Evolutionary conservation across 176 grass and related monocot species (phyloP), one percentile per base, ranked within the genome.

Genomic region (Musa beccarii): DNA sequence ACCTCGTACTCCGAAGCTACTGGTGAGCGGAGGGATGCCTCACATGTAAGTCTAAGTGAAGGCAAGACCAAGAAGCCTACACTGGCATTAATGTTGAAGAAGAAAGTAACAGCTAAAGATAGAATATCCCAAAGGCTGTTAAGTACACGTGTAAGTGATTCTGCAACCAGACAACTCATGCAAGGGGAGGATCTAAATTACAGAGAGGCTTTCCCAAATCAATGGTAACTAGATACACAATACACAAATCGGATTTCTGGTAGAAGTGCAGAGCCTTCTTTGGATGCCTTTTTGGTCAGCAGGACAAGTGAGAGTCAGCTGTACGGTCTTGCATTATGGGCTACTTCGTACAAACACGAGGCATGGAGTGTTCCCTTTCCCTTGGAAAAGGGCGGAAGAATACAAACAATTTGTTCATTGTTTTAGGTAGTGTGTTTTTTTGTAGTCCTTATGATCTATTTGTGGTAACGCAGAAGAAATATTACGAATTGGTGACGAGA

Each of bases 41-140:
- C 24, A 56, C 51, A 61, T 52, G 81, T 78, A 66, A 66, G 43
- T 25, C 82, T 80, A 20, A 77, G 64, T 1, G 72, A 56, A 66
- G 76, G 20, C 52, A 91, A 83, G 66, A 49, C 51, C 11, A 98
- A 98, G 86, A 89, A 77, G 52, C 84, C 80, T 73, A 89, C 90
- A 59, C 75, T 93, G 63, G 84, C 90, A 13, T 98, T 88, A 9
- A 93, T 98, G 94, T 79, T 98, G 80, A 91, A 93, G 75, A 98
- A 89, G 80, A 98, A 93, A 87, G 75, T 87, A 78, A 91, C 88
- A 52, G 61, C 75, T 34, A 98, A 89, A 82, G 90, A 93, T 87
- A 93, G 90, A 78, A 85, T 98, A 87, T 59, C 82, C 19, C 83
- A 83, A 66, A 93, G 85, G 82, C 87, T 98, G 80, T 68, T 93